phyloP scores from a whole-genome alignment of 2,329 filamentous ascomycete species.

The Ophiostoma pallidulum region DNA sequence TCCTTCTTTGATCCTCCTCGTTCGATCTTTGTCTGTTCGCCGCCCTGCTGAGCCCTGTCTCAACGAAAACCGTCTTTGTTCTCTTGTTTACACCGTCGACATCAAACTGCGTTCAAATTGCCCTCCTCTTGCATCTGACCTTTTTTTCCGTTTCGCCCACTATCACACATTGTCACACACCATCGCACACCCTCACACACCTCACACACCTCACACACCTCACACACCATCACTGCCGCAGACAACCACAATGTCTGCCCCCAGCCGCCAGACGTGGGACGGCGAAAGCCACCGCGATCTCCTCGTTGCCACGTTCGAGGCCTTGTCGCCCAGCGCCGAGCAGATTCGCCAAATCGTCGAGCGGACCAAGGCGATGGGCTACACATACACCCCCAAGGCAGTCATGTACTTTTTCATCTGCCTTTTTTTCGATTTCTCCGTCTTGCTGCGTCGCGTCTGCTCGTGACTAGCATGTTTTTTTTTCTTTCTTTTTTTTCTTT shows the following conservation, averaged over 20 bases:
- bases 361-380: slow-evolving; percentile 19
- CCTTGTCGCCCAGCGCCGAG: slow-evolving; percentile 18
- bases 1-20: background rate
- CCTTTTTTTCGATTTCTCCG: background rate
- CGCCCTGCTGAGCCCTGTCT: background rate
- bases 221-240: background rate
- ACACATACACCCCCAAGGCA: slow-evolving; percentile 22
- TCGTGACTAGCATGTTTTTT: background rate
- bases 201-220: background rate
- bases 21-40: background rate
- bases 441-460: background rate
- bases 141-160: background rate
- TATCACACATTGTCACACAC: background rate
- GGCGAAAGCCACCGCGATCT: slow-evolving; percentile 23
- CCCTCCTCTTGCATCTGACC: background rate
- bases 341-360: slow-evolving; percentile 19
- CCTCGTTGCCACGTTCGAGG: slow-evolving; percentile 20
- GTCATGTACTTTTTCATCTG: slow-evolving; percentile 21
- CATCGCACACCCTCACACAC: background rate
- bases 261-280: slow-evolving; percentile 19
- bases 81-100: background rate
- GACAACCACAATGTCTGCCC: slow-evolving; percentile 4
- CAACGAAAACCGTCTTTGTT: too few species aligned
- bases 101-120: background rate
- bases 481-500: background rate